Evolutionary conservation across 441 rosid genomes (phyloP), one percentile per base, ranked within the genome.

Genomic region (Mallotus japonicus): DNA sequence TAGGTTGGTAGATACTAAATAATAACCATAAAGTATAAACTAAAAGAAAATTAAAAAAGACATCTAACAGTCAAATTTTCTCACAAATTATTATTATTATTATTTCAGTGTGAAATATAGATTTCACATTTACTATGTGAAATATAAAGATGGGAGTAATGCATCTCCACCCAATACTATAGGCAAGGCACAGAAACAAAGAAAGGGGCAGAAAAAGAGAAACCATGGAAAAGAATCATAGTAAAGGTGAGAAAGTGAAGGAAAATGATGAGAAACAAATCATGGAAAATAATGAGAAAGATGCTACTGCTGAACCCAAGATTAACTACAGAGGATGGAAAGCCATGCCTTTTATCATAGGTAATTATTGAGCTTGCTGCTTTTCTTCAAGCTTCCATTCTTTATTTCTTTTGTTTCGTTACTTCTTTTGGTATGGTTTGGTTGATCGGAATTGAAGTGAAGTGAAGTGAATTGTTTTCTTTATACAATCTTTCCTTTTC

Each of bases 301-400:
- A 57, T 8, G n/a, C 0, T 34, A 10, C 19, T 9, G 37, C 5
- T 44, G 58, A 76, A 37, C 65, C 69, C 13, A 60, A 81, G 69
- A 24, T 83, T 55, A 61, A 72, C 57, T 83, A 85, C 72, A 81
- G 81, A 74, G 88, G 88, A 63, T 85, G 88, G 88, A 83, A 77
- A 73, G 87, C 74, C 60, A 86, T 83, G 87, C 89, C 89, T 60
- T 83, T 71, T 59, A 81, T 85, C 24, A 81, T 85, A 76, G 85
- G 88, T 83, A 51, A 22, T 0, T 19, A 7, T 44, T 12, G 11
- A 44, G 49, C 12, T 9, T 37, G 40, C 49, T 44, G 9, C 11
- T 12, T n/a, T n/a, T n/a, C n/a, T 8, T 13, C 16, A 24, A 14
- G 24, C 6, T 34, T 24, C 24, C 0, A 0, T 19, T 11, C 13